Percentiles rank a stretch among this genome's conserved stretches.
phyloP scores from a whole-genome alignment of 805 yeast species.

The Pichia pseudocactophila region DNA sequence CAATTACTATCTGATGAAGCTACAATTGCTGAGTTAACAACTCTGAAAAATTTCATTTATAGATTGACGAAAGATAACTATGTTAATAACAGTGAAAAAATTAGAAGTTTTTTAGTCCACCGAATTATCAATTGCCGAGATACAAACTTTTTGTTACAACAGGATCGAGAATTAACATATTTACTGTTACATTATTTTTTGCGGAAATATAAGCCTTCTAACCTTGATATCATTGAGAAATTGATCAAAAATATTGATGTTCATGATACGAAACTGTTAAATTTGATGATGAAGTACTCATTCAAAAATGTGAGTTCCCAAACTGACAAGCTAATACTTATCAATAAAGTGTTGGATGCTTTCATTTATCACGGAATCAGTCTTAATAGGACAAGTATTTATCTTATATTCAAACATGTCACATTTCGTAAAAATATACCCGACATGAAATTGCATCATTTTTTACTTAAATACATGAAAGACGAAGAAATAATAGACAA shows the following conservation, averaged over 20 bases:
- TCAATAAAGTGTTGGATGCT: background rate
- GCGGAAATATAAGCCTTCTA: background rate
- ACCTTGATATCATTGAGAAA: conserved; percentile 1
- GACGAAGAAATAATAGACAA: background rate
- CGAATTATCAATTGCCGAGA: conserved; percentile 8
- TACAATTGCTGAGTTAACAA: conserved; percentile 3
- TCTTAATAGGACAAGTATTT: conserved; percentile 1
- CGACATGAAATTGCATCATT: background rate
- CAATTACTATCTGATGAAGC: conserved; percentile 4
- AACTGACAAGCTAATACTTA: background rate
- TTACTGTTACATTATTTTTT: conserved; percentile 6
- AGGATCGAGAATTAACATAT: background rate
- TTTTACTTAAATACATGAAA: background rate
- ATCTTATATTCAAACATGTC: conserved; percentile 2
- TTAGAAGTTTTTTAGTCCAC: conserved; percentile 6
- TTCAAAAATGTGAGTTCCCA: background rate
- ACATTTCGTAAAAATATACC: background rate
- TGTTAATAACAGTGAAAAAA: conserved; percentile 6
- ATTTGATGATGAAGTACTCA: conserved; percentile 7
- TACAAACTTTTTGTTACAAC: background rate
- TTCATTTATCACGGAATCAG: background rate
- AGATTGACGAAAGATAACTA: conserved; percentile 4
- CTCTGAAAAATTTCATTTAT: conserved; percentile 1
- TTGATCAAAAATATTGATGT: background rate
- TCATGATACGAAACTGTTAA: conserved; percentile 6